Evolutionary conservation across 768 basidiomycete genomes (phyloP).

Genomic region (Sporobolomyces roseus): DNA sequence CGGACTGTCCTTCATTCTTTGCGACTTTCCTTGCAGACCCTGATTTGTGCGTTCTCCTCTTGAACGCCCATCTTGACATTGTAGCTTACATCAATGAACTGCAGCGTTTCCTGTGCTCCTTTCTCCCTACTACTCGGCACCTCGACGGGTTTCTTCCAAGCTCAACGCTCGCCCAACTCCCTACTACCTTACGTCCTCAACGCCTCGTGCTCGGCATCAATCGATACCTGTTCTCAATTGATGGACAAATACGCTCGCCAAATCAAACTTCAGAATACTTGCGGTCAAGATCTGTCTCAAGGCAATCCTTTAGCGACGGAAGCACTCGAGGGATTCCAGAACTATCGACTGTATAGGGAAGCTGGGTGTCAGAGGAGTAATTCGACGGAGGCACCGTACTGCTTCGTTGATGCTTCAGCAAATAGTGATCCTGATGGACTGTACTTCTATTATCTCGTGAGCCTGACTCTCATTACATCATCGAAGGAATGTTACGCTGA

Average conservation of each 20-base stretch:
- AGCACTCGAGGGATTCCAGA: slow-evolving; percentile 63
- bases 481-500: no score
- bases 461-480: background rate
- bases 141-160: slow-evolving; percentile 58
- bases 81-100: background rate
- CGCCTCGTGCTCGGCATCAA: slow-evolving; percentile 71
- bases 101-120: slow-evolving; percentile 29
- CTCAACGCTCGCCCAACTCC: slow-evolving; percentile 53
- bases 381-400: slow-evolving; percentile 47
- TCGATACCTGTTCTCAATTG: slow-evolving; percentile 57
- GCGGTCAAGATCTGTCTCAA: slow-evolving; percentile 58
- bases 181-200: slow-evolving; percentile 66
- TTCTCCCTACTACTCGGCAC: slow-evolving; percentile 40
- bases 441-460: slow-evolving; percentile 40
- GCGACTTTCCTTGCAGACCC: slow-evolving; percentile 63
- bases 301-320: slow-evolving; percentile 57
- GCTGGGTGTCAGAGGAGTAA: slow-evolving; percentile 62
- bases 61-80: slow-evolving; percentile 48
- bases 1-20: slow-evolving; percentile 67
- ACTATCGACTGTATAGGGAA: slow-evolving; percentile 62
- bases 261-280: slow-evolving; percentile 53
- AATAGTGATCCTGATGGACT: slow-evolving; percentile 20
- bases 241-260: slow-evolving; percentile 63
- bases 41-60: slow-evolving; percentile 57
- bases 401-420: slow-evolving; percentile 41